phyloP scores from a whole-genome alignment of 208 protist species.

The Novymonas esmeraldas region DNA sequence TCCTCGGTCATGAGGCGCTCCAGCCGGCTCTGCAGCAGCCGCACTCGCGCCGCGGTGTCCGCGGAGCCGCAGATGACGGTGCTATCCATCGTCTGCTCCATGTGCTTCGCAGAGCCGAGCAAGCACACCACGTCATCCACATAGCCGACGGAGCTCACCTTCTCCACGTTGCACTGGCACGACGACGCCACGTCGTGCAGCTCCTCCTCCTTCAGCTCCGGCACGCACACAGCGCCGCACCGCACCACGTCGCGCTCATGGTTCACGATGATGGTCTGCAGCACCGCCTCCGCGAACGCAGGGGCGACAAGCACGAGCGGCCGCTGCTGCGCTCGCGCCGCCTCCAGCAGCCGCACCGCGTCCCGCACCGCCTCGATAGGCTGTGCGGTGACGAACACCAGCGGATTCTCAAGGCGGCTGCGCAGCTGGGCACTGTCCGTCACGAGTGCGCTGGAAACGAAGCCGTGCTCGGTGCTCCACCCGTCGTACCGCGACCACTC shows the following conservation, averaged over 20 bases:
- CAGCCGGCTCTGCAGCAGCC: conserved; percentile 93
- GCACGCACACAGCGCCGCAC: conserved; percentile 93
- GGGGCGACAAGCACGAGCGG: conserved; percentile 81
- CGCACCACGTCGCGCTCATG: conserved; percentile 97
- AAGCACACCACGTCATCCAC: conserved; percentile 72
- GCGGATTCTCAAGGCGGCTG: conserved; percentile 94
- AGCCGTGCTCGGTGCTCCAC: conserved; percentile 98
- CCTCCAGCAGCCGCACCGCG: conserved; percentile 77
- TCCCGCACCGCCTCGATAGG: conserved; percentile 60
- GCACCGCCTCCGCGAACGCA: conserved; percentile 66
- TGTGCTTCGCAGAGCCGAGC: conserved; percentile 53
- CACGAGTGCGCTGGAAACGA: conserved; percentile 98
- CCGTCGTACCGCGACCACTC: conserved; percentile 98
- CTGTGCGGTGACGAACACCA: conserved; percentile 91
- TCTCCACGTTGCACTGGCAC: conserved; percentile 94
- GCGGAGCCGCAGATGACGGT: conserved; percentile 93
- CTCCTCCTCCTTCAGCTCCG: conserved; percentile 98
- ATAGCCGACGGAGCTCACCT: conserved; percentile 72
- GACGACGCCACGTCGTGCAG: conserved; percentile 99
- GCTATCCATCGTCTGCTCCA: conserved; percentile 97
- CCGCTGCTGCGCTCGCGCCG: conserved; percentile 41
- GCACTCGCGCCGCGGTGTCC: conserved; percentile 88
- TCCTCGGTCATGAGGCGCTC: conserved; percentile 94
- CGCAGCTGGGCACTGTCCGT: conserved; percentile 91
- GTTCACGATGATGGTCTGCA: conserved; percentile 90